These are phyloP conservation scores for Globisporangium barbulae DNA, from an alignment of 352 stramenopile species.

Conservation along the genomic window DNA sequence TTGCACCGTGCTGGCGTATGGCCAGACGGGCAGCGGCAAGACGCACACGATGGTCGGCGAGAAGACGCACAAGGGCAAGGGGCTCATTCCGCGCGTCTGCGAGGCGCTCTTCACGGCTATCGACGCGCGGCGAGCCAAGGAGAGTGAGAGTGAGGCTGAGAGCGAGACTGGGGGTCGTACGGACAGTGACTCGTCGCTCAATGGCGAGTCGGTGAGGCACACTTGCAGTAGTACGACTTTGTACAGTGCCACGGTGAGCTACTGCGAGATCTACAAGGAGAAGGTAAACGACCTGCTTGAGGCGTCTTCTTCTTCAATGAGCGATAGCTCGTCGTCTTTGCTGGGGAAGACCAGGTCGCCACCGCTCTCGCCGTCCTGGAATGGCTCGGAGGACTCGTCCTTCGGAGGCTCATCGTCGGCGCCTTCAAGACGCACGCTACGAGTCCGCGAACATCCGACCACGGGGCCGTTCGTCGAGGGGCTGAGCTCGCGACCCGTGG, in stretches of 20 bases:
- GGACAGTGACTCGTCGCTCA: background rate
- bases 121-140: conserved; percentile 32
- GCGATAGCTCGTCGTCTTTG: background rate
- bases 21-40: conserved; percentile 78
- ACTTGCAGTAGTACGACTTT: conserved; percentile 22
- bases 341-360: conserved; percentile 26
- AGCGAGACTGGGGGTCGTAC: conserved; percentile 6
- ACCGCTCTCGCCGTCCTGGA: conserved; percentile 19
- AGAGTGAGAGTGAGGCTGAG: conserved; percentile 23
- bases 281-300: conserved; percentile 86
- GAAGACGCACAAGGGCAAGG: conserved; percentile 52
- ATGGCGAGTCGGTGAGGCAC: background rate
- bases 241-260: conserved; percentile 64
- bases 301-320: conserved; percentile 1
- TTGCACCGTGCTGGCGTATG: conserved; percentile 80
- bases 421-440: conserved; percentile 35
- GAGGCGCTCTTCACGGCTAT: conserved; percentile 75
- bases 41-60: conserved; percentile 86
- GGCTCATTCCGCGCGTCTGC: conserved; percentile 75
- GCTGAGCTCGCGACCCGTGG: conserved; percentile 61
- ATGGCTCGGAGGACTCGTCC: background rate
- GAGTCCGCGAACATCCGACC: conserved; percentile 78
- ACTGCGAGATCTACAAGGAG: conserved; percentile 88
- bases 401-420: background rate
- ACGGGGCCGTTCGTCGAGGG: conserved; percentile 85